A percentile compares a stretch with the other conserved stretches of the same genome.
phyloP scores from a whole-genome alignment of 2,329 filamentous ascomycete genomes.

The Whalleya microplaca region DNA sequence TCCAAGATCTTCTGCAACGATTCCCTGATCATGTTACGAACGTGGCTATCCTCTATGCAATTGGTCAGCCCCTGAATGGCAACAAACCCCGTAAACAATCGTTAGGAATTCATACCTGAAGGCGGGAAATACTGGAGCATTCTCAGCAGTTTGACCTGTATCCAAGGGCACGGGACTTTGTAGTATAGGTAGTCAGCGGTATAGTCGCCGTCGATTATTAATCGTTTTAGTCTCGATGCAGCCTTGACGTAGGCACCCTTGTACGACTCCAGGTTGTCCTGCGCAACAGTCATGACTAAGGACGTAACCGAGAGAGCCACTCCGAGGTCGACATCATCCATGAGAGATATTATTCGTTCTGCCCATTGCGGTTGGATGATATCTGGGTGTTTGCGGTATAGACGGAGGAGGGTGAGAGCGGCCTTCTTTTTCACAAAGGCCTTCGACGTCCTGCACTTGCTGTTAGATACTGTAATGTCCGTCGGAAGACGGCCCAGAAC shows the following conservation, averaged over 20 bases:
- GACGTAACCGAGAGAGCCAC: conserved; percentile 96
- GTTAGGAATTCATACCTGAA: conserved; percentile 64
- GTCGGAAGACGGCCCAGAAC: background rate
- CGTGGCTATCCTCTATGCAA: conserved; percentile 79
- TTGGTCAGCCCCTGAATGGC: conserved; percentile 30
- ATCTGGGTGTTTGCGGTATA: conserved; percentile 92
- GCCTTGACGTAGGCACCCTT: conserved; percentile 94
- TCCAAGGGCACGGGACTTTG: conserved; percentile 98
- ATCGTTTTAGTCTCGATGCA: conserved; percentile 83
- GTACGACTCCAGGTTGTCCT: conserved; percentile 94
- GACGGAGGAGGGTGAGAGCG: conserved; percentile 84
- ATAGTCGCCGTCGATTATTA: conserved; percentile 89
- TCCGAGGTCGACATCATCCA: conserved; percentile 94
- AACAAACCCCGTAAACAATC: background rate
- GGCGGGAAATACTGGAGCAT: conserved; percentile 95
- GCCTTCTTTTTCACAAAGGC: conserved; percentile 99
- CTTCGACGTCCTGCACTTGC: conserved; percentile 66
- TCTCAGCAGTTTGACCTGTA: conserved; percentile 91
- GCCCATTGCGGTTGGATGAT: conserved; percentile 98
- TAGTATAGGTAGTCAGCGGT: conserved; percentile 95
- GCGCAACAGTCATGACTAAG: conserved; percentile 88
- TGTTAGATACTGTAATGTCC: conserved; percentile 13
- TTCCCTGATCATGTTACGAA: conserved; percentile 88
- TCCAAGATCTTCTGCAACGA: conserved; percentile 91
- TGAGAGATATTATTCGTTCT: conserved; percentile 96